phyloP scores from a whole-genome alignment of 176 grass and related monocot species.

The Eragrostis nindensis region DNA sequence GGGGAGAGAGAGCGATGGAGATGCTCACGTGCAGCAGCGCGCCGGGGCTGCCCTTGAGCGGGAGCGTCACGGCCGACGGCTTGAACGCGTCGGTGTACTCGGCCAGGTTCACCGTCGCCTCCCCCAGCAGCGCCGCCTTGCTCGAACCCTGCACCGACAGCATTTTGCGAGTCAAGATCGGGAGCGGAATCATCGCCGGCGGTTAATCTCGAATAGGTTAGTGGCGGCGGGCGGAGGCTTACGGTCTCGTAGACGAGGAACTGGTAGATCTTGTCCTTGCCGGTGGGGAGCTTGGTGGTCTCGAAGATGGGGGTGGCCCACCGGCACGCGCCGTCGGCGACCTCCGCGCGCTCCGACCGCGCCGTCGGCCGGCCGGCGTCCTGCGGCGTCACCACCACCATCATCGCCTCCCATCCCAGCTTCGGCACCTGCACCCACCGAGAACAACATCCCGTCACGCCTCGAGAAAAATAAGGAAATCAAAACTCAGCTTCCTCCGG shows the following conservation, averaged over 20 bases:
- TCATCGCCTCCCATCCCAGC: constrained; percentile 69
- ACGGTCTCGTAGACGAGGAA: constrained; percentile 79
- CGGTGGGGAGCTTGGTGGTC: constrained; percentile 62
- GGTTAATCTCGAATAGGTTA: background rate
- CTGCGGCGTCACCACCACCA: constrained; percentile 75
- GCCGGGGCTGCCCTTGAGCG: constrained; percentile 76
- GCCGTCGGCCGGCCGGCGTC: constrained; percentile 79
- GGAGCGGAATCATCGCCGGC: background rate
- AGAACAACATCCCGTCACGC: constrained; percentile 18
- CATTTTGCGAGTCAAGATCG: constrained; percentile 39
- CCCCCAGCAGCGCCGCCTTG: constrained; percentile 83
- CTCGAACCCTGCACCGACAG: constrained; percentile 66
- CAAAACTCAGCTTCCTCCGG: background rate
- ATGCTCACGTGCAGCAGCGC: constrained; percentile 87
- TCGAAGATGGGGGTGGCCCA: constrained; percentile 75
- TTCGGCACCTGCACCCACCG: constrained; percentile 58
- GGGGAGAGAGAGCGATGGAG: background rate
- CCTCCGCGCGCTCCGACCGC: constrained; percentile 64
- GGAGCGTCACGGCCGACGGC: constrained; percentile 66
- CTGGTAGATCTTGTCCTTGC: constrained; percentile 90
- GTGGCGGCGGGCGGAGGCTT: background rate
- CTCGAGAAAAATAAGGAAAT: background rate
- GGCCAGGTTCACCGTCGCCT: constrained; percentile 76
- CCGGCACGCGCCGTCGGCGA: constrained; percentile 64
- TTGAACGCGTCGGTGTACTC: constrained; percentile 88